A percentile compares a stretch with the other conserved stretches of the same genome.
Evolutionary conservation across 768 basidiomycete genomes (phyloP).

Genomic region (Agrocybe pediades): DNA sequence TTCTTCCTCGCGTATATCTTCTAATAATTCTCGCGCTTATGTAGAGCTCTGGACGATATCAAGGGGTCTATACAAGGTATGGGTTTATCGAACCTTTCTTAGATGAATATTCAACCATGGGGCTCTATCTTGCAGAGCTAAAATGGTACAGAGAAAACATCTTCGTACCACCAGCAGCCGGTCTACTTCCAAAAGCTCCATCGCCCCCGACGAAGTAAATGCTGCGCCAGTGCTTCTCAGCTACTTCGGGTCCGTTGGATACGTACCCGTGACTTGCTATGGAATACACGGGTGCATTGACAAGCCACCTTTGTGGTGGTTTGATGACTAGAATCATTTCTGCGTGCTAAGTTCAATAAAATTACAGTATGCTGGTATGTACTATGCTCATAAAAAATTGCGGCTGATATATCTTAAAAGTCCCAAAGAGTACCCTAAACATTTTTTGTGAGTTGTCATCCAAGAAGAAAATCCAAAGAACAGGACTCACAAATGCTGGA

Average conservation of each 20-base stretch:
- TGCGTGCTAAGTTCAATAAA: conserved; percentile 3
- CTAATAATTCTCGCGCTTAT: background rate
- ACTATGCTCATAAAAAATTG: conserved; percentile 2
- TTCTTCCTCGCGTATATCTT: too few relatives aligned
- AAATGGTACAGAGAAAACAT: conserved; percentile 78
- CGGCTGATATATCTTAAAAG: conserved; percentile 39
- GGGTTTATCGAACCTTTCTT: background rate
- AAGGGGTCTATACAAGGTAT: conserved; percentile 71
- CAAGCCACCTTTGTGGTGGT: background rate
- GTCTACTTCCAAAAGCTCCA: background rate
- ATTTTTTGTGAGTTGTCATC: background rate
- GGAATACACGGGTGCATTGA: too few relatives aligned
- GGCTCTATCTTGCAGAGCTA: conserved; percentile 53
- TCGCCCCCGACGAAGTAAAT: conserved; percentile 1
- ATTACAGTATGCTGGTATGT: conserved; percentile 5
- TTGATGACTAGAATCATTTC: background rate
- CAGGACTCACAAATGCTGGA: conserved; percentile 56
- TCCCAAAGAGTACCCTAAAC: conserved; percentile 71
- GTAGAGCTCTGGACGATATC: conserved; percentile 85
- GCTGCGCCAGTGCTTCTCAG: too few relatives aligned
- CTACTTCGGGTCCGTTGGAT: too few relatives aligned
- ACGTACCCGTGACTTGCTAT: too few relatives aligned
- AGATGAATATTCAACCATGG: conserved; percentile 1
- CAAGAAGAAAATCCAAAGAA: background rate
- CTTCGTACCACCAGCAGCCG: conserved; percentile 42